A percentile compares a stretch with the other conserved stretches of the same genome.
These are phyloP conservation scores for Annulohypoxylon stygium DNA, from an alignment of 495 filamentous ascomycete species.

Conservation along the genomic window DNA sequence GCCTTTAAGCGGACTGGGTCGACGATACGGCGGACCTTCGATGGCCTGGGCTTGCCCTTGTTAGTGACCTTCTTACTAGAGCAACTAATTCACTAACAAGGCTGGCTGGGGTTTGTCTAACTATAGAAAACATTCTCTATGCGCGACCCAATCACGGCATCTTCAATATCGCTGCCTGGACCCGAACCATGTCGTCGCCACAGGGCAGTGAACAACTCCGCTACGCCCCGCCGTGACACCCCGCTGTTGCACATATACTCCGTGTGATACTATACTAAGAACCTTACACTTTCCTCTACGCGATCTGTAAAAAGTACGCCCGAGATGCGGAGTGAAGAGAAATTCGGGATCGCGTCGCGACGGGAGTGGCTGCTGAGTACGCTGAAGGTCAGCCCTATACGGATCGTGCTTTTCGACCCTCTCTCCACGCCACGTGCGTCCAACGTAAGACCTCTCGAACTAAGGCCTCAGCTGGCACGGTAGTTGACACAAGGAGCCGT, in stretches of 20 bases:
- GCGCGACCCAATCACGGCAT: constrained; percentile 30
- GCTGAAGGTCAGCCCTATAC: constrained; percentile 40
- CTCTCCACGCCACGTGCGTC: constrained; percentile 41
- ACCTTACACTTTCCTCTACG: neutral
- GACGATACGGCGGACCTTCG: constrained; percentile 1
- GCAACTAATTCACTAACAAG: neutral
- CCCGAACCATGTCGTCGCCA: constrained; percentile 24
- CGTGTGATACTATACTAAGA: constrained; percentile 3
- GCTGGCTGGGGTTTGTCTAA: neutral
- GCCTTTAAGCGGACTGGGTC: neutral
- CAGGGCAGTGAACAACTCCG: constrained; percentile 28
- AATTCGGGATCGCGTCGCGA: neutral
- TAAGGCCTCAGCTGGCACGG: constrained; percentile 29
- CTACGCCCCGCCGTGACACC: constrained; percentile 12
- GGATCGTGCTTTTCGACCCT: constrained; percentile 15
- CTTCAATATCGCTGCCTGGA: constrained; percentile 28
- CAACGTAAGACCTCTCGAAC: constrained; percentile 34
- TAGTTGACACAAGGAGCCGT: constrained; percentile 19
- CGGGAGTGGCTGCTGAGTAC: constrained; percentile 3
- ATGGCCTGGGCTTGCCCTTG: neutral
- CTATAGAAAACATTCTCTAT: constrained; percentile 9
- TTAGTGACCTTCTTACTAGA: constrained; percentile 13
- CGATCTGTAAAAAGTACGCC: neutral
- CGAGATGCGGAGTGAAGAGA: constrained; percentile 18
- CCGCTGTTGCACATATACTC: constrained; percentile 19